phyloP scores from a whole-genome alignment of 257 asterid species.

The Primulina huaijiensis region DNA sequence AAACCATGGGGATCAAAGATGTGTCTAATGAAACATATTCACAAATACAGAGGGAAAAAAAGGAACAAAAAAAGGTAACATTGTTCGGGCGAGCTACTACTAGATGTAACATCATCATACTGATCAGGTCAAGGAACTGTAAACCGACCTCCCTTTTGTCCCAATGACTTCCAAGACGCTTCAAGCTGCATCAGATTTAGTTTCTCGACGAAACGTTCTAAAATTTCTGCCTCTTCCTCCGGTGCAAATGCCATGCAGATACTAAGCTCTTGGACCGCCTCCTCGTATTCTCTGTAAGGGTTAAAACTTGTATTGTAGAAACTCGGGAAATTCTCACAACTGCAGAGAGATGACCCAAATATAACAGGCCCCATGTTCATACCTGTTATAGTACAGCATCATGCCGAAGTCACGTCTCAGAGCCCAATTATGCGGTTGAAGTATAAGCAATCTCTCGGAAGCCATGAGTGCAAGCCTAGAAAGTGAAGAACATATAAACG shows the following conservation, averaged over 20 bases:
- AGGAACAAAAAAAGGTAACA: not conserved
- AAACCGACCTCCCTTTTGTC: conserved; percentile 50
- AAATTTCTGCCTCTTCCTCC: conserved; percentile 70
- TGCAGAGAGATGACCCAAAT: not conserved
- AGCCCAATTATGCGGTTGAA: conserved; percentile 92
- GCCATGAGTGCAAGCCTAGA: conserved; percentile 92
- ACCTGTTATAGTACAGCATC: conserved; percentile 89
- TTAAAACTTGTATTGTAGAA: not conserved
- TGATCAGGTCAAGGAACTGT: conserved; percentile 43
- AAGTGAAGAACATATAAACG: conserved; percentile 26
- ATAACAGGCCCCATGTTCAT: conserved; percentile 3
- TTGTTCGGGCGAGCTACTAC: not conserved
- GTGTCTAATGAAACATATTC: no score
- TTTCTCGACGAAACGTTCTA: conserved; percentile 80
- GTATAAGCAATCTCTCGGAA: conserved; percentile 75
- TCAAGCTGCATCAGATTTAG: conserved; percentile 68
- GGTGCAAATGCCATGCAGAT: conserved; percentile 97
- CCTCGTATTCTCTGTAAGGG: conserved; percentile 65
- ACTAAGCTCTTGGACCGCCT: conserved; percentile 93
- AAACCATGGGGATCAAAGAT: not conserved
- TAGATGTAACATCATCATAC: not conserved
- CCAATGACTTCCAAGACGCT: conserved; percentile 60
- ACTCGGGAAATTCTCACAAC: conserved; percentile 1
- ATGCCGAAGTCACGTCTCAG: conserved; percentile 82
- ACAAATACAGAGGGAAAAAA: no score